These are phyloP conservation scores for Boletales sp. DNA, from an alignment of 768 basidiomycete genomes.

Conservation along the genomic window DNA sequence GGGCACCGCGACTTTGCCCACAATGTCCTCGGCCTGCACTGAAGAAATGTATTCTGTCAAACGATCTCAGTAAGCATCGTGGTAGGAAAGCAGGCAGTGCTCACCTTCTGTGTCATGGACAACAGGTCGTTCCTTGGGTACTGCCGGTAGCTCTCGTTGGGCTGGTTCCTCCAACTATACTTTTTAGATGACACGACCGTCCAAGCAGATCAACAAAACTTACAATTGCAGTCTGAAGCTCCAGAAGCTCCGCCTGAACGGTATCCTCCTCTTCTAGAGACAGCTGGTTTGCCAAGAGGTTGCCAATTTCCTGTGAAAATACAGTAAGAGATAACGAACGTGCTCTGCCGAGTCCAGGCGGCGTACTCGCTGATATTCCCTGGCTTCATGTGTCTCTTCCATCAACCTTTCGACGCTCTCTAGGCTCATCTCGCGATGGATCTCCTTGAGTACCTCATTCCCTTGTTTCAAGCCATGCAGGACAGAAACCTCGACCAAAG, in stretches of 20 bases:
- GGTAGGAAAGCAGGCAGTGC: neutral
- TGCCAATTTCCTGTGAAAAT: constrained; percentile 75
- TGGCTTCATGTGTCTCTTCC: constrained; percentile 89
- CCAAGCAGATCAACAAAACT: constrained; percentile 20
- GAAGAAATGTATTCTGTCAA: constrained; percentile 1
- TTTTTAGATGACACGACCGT: neutral
- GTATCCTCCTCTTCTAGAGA: constrained; percentile 90
- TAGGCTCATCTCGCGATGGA: constrained; percentile 90
- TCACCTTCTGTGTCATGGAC: constrained; percentile 32
- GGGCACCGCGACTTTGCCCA: constrained; percentile 17
- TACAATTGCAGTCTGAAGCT: constrained; percentile 64
- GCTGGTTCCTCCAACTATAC: constrained; percentile 29
- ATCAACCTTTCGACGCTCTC: constrained; percentile 93
- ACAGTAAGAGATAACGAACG: neutral
- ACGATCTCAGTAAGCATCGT: constrained; percentile 3
- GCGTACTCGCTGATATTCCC: constrained; percentile 83
- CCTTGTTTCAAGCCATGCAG: constrained; percentile 91
- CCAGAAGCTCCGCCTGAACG: constrained; percentile 78
- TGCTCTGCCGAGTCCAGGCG: neutral
- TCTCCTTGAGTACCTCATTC: constrained; percentile 87
- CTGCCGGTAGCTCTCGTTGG: constrained; percentile 48
- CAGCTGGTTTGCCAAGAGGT: constrained; percentile 78
- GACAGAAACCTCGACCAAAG: constrained; percentile 88
- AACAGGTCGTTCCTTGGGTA: constrained; percentile 46
- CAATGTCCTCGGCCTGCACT: neutral